These are phyloP conservation scores for Mollisiaceae sp. DNA, from an alignment of 2,329 filamentous ascomycete genomes.

Conservation along the genomic window DNA sequence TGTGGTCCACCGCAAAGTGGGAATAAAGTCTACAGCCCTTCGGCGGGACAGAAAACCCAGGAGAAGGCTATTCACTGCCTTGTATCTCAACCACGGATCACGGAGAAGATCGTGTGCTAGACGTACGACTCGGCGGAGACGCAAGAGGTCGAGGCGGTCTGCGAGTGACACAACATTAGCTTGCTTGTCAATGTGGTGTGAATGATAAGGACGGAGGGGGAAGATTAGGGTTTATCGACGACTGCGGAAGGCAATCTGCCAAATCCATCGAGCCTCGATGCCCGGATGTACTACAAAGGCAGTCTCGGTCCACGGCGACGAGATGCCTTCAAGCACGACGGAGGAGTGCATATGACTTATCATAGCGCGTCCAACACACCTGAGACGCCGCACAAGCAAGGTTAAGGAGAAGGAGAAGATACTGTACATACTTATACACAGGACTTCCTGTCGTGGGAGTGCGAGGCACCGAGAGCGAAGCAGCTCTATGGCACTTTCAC, in stretches of 20 bases:
- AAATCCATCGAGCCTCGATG: conserved; percentile 9
- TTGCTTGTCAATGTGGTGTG: conserved; percentile 23
- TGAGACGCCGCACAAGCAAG: conserved; percentile 16
- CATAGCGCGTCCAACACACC: conserved; percentile 14
- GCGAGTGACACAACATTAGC: conserved; percentile 37
- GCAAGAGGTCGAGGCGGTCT: conserved; percentile 33
- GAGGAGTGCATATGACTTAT: conserved; percentile 27
- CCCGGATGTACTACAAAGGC: conserved; percentile 11
- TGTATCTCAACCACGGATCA: conserved; percentile 32
- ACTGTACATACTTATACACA: conserved; percentile 30
- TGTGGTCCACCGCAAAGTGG: conserved; percentile 40
- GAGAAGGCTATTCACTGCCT: conserved; percentile 35
- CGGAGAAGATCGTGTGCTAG: conserved; percentile 25
- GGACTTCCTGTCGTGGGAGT: conserved; percentile 30
- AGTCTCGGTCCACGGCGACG: conserved; percentile 16
- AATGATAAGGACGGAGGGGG: conserved; percentile 15
- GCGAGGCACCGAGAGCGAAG: conserved; percentile 34
- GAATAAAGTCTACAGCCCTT: conserved; percentile 34
- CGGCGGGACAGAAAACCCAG: conserved; percentile 27
- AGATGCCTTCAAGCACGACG: conserved; percentile 17
- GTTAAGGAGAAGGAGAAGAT: conserved; percentile 9
- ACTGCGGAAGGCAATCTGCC: conserved; percentile 10
- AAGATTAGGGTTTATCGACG: conserved; percentile 3
- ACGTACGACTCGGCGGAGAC: conserved; percentile 33
- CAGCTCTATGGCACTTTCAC: conserved; percentile 33